Conservation (phyloP, 2,329 filamentous ascomycete species). For the Epichloe typhina region DNA sequence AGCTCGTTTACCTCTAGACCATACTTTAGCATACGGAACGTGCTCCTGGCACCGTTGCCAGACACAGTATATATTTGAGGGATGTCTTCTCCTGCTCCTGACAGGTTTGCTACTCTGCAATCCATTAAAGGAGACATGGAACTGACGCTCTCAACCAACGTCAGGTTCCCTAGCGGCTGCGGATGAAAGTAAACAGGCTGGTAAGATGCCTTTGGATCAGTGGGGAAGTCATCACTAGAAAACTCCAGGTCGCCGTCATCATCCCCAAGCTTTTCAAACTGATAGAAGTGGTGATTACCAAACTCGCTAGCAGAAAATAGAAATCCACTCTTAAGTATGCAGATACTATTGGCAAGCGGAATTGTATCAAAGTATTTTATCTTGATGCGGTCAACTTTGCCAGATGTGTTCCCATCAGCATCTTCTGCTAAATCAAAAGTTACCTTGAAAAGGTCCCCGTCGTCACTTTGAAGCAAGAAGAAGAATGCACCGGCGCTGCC, state of each 20-base stretch:
- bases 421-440: conserved; percentile 85
- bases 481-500: conserved; percentile 77
- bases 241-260: conserved; percentile 86
- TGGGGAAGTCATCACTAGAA: conserved; percentile 66
- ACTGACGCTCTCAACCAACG: conserved; percentile 70
- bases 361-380: conserved; percentile 98
- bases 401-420: conserved; percentile 61
- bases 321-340: conserved; percentile 91
- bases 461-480: conserved; percentile 87
- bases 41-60: conserved; percentile 76
- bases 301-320: conserved; percentile 85
- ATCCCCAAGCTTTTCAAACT: conserved; percentile 92
- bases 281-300: conserved; percentile 88
- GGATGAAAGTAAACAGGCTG: conserved; percentile 77
- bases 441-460: conserved; percentile 96
- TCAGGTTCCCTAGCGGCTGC: conserved; percentile 65
- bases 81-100: conserved; percentile 65
- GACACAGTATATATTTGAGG: conserved; percentile 92
- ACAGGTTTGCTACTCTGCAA: conserved; percentile 77
- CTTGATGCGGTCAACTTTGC: conserved; percentile 69
- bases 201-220: conserved; percentile 59
- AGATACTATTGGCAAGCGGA: conserved; percentile 72
- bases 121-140: conserved; percentile 86
- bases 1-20: conserved; percentile 89
- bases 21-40: conserved; percentile 84